phyloP scores from a whole-genome alignment of 192 early-diverging fungal genomes.

The Coemansia sp. region DNA sequence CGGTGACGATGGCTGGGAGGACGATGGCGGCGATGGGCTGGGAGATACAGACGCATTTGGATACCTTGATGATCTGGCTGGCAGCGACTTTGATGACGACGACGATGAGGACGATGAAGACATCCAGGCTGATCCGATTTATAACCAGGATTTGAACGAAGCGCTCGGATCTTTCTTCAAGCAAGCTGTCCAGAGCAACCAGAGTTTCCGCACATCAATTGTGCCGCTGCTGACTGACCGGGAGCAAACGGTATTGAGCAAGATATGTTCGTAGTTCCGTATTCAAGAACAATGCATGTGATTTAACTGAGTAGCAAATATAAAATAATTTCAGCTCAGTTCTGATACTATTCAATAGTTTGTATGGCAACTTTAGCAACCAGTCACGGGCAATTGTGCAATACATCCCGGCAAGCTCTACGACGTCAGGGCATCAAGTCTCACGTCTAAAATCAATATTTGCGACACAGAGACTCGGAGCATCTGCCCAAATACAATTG shows the following conservation, averaged over 20 bases:
- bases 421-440: too few relatives aligned
- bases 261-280: constrained; percentile 3
- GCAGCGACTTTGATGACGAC: constrained; percentile 14
- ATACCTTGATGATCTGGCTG: background rate
- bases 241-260: constrained; percentile 21
- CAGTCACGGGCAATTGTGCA: too few relatives aligned
- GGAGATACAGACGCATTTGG: constrained; percentile 22
- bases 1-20: constrained; percentile 9
- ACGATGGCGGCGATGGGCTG: background rate
- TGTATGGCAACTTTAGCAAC: too few relatives aligned
- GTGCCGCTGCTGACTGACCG: constrained; percentile 27
- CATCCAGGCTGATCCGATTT: constrained; percentile 43
- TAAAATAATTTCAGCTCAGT: too few relatives aligned
- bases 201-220: constrained; percentile 22
- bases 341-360: too few relatives aligned
- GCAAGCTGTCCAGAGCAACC: constrained; percentile 16
- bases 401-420: too few relatives aligned
- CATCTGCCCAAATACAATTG: too few relatives aligned
- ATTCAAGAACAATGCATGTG: background rate
- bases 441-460: too few relatives aligned
- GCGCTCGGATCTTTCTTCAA: constrained; percentile 30
- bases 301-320: too few relatives aligned
- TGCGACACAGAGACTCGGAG: too few relatives aligned
- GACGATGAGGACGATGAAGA: constrained; percentile 44
- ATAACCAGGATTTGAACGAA: constrained; percentile 48